Base-by-base conservation (phyloP, 179 eudicot genomes). In the Heliamphora pulchella region DNA sequence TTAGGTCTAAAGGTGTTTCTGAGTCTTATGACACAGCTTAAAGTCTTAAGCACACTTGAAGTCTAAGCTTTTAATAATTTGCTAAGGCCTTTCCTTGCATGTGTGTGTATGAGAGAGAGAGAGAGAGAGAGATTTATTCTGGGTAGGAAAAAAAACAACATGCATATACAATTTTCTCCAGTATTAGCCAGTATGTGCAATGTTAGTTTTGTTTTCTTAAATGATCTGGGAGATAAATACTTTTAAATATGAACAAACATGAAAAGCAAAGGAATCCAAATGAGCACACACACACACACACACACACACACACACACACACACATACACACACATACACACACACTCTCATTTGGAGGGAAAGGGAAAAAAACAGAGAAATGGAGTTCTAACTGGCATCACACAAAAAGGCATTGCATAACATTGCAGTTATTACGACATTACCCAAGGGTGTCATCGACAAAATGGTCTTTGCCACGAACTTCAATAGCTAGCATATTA, bases 401-500 rank as follows among this genome's bases (percentile, higher is more conserved):
- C 31, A 15, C 2, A 13, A 47, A n/a, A 46, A 44, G 17, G 3
- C 10, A n/a, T 72, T 4, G 4, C 15, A 51, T 53, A 54, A 51
- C 61, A 63, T 65, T 20, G 54, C 22, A 31, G 47, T 51, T 39
- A 75, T 44, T 10, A 43, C 17, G 46, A 76, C 63, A 22, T 39
- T 73, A 91, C 94, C 94, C 95, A 65, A 88, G 86, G 44, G 61
- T 75, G 72, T 91, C 95, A 81, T 91, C 93, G 69, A 78, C 75
- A 22, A 91, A 70, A 55, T 46, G 87, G 76, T 91, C 95, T 85
- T 91, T 90, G 81, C 90, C 95, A 79, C 88, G 83, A 75, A 88
- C 90, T 81, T 86, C 93, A 71, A 91, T 82, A 62, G 80, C 78
- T 67, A 91, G 87, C 62, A 83, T 63, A 81, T 88, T 88, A 7